Percentiles rank a stretch among this genome's conserved stretches.
These are phyloP conservation scores for Sarcodon sp. DNA, from an alignment of 768 basidiomycete species.

Conservation along the genomic window DNA sequence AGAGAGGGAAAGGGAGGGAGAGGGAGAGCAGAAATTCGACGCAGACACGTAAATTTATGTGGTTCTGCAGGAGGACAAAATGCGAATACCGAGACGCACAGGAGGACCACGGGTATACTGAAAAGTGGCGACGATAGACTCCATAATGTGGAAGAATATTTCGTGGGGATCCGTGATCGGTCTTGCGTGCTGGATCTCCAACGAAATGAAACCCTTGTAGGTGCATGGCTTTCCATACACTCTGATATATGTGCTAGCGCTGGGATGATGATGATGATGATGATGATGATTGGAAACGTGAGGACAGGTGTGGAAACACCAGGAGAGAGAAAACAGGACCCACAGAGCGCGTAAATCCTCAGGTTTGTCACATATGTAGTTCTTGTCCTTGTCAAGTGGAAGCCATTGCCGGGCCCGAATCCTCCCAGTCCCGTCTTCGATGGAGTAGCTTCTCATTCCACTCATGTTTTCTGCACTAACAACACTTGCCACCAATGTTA, in stretches of 20 bases:
- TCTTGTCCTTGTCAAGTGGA: neutral
- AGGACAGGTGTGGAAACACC: neutral
- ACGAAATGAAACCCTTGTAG: conserved; percentile 24
- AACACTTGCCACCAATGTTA: conserved; percentile 39
- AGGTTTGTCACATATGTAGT: neutral
- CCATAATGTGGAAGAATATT: conserved; percentile 30
- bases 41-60: neutral
- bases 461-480: conserved; percentile 8
- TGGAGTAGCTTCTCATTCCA: conserved; percentile 6
- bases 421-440: conserved; percentile 26
- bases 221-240: conserved; percentile 19
- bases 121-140: conserved; percentile 26
- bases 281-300: neutral
- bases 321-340: conserved; percentile 4
- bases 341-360: conserved; percentile 3
- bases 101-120: conserved; percentile 17
- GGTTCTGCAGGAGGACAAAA: neutral
- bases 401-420: conserved; percentile 7
- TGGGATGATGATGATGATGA: conserved; percentile 7
- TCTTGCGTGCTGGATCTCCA: conserved; percentile 24
- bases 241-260: conserved; percentile 25
- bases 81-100: conserved; percentile 1
- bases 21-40: neutral
- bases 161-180: conserved; percentile 32
- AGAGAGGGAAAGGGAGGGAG: neutral